phyloP scores from a whole-genome alignment of 192 early-diverging fungal genomes.

The Coemansia sp. region DNA sequence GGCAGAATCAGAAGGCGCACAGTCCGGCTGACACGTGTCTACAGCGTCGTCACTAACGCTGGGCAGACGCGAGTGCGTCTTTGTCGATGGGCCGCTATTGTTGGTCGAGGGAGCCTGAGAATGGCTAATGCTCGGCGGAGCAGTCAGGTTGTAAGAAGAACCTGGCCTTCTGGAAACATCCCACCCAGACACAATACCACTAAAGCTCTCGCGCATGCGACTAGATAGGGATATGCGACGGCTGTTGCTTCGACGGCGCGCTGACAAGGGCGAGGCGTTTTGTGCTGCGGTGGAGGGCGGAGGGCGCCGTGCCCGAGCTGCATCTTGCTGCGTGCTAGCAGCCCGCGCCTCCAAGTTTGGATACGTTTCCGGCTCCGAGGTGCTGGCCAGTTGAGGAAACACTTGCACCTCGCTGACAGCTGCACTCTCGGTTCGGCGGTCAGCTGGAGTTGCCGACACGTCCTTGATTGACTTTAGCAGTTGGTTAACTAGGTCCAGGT shows the following conservation, averaged over 20 bases:
- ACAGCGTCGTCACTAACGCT: conserved; percentile 12
- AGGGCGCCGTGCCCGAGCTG: not conserved
- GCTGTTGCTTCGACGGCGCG: conserved; percentile 10
- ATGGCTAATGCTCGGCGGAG: conserved; percentile 34
- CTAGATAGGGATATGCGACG: conserved; percentile 34
- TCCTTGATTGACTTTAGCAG: conserved; percentile 42
- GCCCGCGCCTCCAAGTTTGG: not conserved
- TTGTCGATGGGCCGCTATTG: conserved; percentile 42
- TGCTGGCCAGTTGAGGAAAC: not conserved
- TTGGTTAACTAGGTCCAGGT: conserved; percentile 22
- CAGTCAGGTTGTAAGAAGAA: conserved; percentile 27
- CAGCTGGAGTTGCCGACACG: conserved; percentile 8
- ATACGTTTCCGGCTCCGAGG: not conserved
- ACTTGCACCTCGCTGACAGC: not conserved
- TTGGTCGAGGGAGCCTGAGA: conserved; percentile 33
- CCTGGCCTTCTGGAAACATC: conserved; percentile 19
- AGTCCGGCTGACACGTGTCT: not conserved
- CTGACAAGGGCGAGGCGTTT: not conserved
- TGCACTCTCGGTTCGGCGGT: not conserved
- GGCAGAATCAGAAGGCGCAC: not conserved
- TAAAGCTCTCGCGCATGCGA: conserved; percentile 48
- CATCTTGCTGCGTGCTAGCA: not conserved
- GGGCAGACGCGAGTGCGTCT: conserved; percentile 39
- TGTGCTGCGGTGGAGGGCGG: not conserved
- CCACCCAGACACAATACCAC: conserved; percentile 32